Base-by-base conservation (phyloP, 2,329 filamentous ascomycete genomes). In the Lachnellula willkommii region DNA sequence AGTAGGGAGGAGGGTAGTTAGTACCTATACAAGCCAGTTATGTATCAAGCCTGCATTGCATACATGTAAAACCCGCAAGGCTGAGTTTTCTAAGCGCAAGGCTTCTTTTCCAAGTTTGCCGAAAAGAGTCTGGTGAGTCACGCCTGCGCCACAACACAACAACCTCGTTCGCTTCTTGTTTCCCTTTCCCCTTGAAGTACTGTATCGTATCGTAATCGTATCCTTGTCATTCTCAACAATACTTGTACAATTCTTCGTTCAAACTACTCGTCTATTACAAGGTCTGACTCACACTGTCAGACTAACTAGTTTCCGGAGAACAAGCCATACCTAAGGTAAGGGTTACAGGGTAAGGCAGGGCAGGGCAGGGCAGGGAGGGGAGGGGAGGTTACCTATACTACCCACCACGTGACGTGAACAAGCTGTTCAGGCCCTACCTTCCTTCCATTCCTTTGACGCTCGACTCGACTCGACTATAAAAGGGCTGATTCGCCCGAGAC, bases 41-140 rank as follows among this genome's bases (percentile, higher is more conserved):
- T 40, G 4, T 42, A 20, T 42, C 15, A 17, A 42, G 39, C 17
- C 26, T 28, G 26, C 7, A 28, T 28, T 28, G 26, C 6, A 5
- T 26, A 20, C 20, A 20, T 20, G 20, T 17, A 40, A 40, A 17
- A 40, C 22, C 42, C 42, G 20, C 42, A 24, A 45, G 42, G 42
- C 42, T 45, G 42, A 45, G 20, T 17, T 45, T 45, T 45, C 9
- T 9, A n/a, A 42, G 42, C 12, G 42, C 20, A 26, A 45, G 42
- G n/a, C 42, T 45, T 24, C 15, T 17, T 42, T 20, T 42, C 0
- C 7, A 6, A 9, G 8, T 20, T 45, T 45, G 22, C 42, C 24
- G 40, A 36, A 24, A 47, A 37, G 52, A 54, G 52, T 22, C 22
- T 2, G 22, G n/a, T n/a, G n/a, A 22, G 22, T 54, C 46, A 50